Evolutionary conservation across 2,329 filamentous ascomycete species (phyloP).

Genomic region (Fusarium burgessii): DNA sequence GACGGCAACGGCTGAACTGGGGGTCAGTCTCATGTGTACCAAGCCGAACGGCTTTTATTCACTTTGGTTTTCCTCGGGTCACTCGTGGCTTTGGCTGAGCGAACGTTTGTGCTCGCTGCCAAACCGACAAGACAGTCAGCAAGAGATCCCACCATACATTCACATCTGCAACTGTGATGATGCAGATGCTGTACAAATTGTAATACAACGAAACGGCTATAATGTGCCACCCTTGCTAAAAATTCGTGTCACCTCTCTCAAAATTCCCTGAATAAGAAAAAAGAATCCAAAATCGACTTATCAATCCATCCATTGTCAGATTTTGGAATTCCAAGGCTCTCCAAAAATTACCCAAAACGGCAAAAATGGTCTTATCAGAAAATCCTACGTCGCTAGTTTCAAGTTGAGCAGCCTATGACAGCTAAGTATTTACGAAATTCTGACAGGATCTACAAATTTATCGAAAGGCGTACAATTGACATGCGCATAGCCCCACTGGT

Average conservation of each 20-base stretch:
- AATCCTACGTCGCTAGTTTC: not conserved
- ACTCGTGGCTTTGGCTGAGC: not conserved
- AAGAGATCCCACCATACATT: too few species aligned
- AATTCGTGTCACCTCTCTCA: not conserved
- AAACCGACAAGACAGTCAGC: too few species aligned
- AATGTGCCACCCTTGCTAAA: not conserved
- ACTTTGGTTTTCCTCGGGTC: not conserved
- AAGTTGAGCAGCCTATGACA: conserved; percentile 10
- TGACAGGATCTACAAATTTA: conserved; percentile 7
- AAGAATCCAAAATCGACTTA: not conserved
- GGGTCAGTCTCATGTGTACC: too few species aligned
- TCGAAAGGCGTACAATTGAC: conserved; percentile 21
- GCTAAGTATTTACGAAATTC: not conserved
- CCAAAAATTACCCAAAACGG: conserved; percentile 1
- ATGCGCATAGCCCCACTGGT: conserved; percentile 6
- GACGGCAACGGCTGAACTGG: too few species aligned
- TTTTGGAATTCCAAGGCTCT: not conserved
- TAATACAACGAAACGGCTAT: too few species aligned
- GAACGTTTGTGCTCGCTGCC: not conserved
- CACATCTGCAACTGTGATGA: not conserved
- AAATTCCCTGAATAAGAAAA: not conserved
- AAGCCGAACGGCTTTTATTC: too few species aligned
- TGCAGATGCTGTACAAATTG: too few species aligned
- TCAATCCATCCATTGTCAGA: not conserved
- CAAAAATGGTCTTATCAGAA: conserved; percentile 2